A percentile compares a stretch with the other conserved stretches of the same genome.
phyloP scores from a whole-genome alignment of 331 rosid species.

The Cydonia oblonga region DNA sequence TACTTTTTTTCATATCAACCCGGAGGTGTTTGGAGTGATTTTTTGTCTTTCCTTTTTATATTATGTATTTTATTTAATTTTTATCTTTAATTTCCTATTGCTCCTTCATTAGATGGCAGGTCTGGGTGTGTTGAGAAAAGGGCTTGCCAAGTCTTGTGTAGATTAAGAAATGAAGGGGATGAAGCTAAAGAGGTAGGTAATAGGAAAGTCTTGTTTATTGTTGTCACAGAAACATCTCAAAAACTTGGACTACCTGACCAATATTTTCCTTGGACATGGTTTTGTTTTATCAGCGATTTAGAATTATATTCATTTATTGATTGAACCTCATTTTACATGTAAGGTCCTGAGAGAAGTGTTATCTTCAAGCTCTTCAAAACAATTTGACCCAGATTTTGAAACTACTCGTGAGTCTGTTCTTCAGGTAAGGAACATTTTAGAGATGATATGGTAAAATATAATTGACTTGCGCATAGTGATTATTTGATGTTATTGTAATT shows the following conservation, averaged over 20 bases:
- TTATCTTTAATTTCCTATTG: not conserved
- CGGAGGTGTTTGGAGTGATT: not conserved
- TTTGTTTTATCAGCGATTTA: not conserved
- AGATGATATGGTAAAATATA: not conserved
- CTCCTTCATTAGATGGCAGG: conserved; percentile 41
- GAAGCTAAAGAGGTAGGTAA: conserved; percentile 61
- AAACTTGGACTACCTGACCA: not conserved
- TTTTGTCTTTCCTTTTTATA: not conserved
- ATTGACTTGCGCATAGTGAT: not conserved
- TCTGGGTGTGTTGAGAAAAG: conserved; percentile 71
- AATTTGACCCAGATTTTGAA: conserved; percentile 50
- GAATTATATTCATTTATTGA: not conserved
- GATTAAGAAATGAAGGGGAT: conserved; percentile 62
- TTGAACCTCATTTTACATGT: not conserved
- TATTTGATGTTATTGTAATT: not conserved
- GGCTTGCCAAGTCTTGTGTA: conserved; percentile 65
- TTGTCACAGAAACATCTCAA: not conserved
- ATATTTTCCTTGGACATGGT: not conserved
- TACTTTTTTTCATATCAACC: not conserved
- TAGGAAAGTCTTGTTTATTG: not conserved
- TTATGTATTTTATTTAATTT: not conserved
- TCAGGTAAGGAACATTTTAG: conserved; percentile 46
- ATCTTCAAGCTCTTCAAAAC: conserved; percentile 44
- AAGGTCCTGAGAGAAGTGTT: conserved; percentile 71
- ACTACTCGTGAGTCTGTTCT: conserved; percentile 70